Evolutionary conservation across 306 rosid species (phyloP).

Genomic region (Dalbergia oliveri): DNA sequence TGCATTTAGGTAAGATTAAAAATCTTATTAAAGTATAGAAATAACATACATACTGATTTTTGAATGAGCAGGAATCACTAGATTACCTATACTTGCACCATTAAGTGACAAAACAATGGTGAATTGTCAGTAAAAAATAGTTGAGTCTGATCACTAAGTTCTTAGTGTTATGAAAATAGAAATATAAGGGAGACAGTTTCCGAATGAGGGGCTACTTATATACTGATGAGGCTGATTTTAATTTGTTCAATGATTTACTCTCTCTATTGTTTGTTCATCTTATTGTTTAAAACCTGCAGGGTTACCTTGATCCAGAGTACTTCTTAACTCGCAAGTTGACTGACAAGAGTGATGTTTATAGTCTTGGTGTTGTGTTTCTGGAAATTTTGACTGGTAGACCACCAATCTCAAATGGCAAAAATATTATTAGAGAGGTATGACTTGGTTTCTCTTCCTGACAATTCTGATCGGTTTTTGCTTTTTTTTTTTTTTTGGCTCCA

Average conservation of each 20-base stretch:
- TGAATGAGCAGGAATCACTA: neutral
- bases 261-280: neutral
- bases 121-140: neutral
- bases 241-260: conserved; percentile 19
- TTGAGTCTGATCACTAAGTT: neutral
- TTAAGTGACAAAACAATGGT: neutral
- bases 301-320: conserved; percentile 95
- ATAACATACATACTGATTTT: too few relatives aligned
- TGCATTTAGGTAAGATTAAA: neutral
- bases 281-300: conserved; percentile 58
- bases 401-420: conserved; percentile 90
- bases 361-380: conserved; percentile 89
- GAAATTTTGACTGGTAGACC: conserved; percentile 87
- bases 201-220: neutral
- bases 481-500: too few relatives aligned
- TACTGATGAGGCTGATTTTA: neutral
- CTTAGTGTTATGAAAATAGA: neutral
- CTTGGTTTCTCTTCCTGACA: conserved; percentile 22
- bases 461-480: neutral
- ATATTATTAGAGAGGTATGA: conserved; percentile 89
- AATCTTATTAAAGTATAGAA: neutral
- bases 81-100: too few relatives aligned
- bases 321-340: conserved; percentile 83
- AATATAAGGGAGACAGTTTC: too few relatives aligned
- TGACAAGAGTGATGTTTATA: conserved; percentile 93